Evolutionary conservation across 1,284 basidiomycete genomes (phyloP).

Genomic region (Kwoniella shivajii): DNA sequence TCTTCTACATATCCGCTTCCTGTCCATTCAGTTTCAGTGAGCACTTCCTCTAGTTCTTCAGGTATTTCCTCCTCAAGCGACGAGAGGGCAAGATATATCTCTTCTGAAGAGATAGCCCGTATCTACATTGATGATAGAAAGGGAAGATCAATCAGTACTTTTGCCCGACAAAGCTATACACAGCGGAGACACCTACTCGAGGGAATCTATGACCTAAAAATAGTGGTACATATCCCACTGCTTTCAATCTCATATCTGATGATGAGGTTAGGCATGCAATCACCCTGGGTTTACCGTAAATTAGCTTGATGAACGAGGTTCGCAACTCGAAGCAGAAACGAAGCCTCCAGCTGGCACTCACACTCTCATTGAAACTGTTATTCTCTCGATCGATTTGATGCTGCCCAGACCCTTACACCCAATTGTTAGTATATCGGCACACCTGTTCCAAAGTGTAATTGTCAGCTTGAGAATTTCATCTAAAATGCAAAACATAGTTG

Average conservation of each 20-base stretch:
- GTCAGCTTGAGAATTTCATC: not conserved
- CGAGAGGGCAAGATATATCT: conserved; percentile 72
- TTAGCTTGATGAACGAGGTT: not conserved
- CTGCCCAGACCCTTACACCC: conserved; percentile 25
- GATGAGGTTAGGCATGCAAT: conserved; percentile 49
- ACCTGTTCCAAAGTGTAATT: not conserved
- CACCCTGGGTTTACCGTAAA: conserved; percentile 56
- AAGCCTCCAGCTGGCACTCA: too few species aligned
- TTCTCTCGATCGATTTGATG: conserved; percentile 76
- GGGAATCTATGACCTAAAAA: conserved; percentile 79
- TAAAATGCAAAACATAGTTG: too few species aligned
- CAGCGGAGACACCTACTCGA: conserved; percentile 59
- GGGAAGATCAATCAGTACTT: not conserved
- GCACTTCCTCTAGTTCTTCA: conserved; percentile 70
- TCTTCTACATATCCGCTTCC: conserved; percentile 17
- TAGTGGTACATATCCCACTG: conserved; percentile 58
- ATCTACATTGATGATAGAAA: conserved; percentile 59
- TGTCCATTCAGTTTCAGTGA: conserved; percentile 79
- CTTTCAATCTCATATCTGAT: conserved; percentile 55
- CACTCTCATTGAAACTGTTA: conserved; percentile 78
- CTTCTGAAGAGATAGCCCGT: conserved; percentile 75
- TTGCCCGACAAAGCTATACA: not conserved
- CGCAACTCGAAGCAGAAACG: too few species aligned
- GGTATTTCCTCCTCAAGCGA: conserved; percentile 72
- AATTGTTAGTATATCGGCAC: conserved; percentile 9